A percentile compares a stretch with the other conserved stretches of the same genome.
These are phyloP conservation scores for Wickerhamiella brachini DNA, from an alignment of 805 yeast genomes.

Conservation along the genomic window DNA sequence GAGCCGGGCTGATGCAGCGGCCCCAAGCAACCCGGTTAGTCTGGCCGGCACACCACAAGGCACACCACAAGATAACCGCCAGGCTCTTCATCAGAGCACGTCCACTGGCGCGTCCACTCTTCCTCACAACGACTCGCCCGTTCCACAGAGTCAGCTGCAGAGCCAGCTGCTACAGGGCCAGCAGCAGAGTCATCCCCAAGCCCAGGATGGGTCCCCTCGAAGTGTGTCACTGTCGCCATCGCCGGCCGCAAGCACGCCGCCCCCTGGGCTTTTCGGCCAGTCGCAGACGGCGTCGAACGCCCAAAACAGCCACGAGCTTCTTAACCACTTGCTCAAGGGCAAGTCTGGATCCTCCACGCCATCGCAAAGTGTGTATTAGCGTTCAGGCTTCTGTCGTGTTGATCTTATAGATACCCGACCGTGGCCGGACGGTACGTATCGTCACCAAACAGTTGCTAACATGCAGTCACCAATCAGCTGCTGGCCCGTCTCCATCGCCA, in stretches of 20 bases:
- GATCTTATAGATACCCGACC: no score
- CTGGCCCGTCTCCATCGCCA: not conserved
- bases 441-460: not conserved
- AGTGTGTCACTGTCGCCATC: slow-evolving; percentile 27
- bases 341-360: slow-evolving; percentile 18
- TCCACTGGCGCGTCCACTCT: no score
- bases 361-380: slow-evolving; percentile 19
- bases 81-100: not conserved
- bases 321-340: slow-evolving; percentile 76
- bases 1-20: no score
- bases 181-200: not conserved
- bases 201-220: not conserved
- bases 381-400: no score
- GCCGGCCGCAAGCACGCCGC: slow-evolving; percentile 35
- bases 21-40: not conserved
- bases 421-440: not conserved
- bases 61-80: not conserved
- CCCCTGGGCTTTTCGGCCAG: slow-evolving; percentile 48
- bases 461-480: slow-evolving; percentile 4
- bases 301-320: slow-evolving; percentile 57
- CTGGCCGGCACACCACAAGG: not conserved
- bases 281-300: slow-evolving; percentile 11
- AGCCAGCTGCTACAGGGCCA: not conserved
- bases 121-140: no score
- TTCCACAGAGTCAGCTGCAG: no score